phyloP scores from a whole-genome alignment of 2,329 filamentous ascomycete species.

The Trichoderma harzianum region DNA sequence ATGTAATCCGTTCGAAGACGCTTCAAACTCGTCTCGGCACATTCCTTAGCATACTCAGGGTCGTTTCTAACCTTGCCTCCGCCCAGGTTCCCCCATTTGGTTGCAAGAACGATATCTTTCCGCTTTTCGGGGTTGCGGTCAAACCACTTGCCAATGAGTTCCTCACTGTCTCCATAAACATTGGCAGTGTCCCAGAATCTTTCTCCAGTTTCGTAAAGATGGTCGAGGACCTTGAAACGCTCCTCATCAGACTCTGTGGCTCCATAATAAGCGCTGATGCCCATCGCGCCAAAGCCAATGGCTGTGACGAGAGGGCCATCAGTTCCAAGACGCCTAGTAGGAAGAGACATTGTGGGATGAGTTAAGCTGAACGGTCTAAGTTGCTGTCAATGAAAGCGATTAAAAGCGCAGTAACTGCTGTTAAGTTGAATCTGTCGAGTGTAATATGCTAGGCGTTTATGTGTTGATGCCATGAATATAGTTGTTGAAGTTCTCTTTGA shows the following conservation, averaged over 20 bases:
- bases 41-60: constrained; percentile 20
- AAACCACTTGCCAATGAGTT: constrained; percentile 50
- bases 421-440: background rate
- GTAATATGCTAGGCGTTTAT: background rate
- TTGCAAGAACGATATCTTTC: constrained; percentile 47
- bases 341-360: background rate
- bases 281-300: constrained; percentile 55
- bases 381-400: background rate
- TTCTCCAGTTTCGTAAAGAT: constrained; percentile 47
- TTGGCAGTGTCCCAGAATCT: constrained; percentile 51
- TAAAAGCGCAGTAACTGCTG: background rate
- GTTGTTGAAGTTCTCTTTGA: background rate
- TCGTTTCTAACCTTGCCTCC: background rate
- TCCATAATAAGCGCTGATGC: constrained; percentile 39
- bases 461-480: background rate
- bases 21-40: constrained; percentile 37
- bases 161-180: constrained; percentile 47
- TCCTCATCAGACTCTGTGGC: constrained; percentile 44
- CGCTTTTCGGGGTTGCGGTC: constrained; percentile 42
- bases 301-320: constrained; percentile 49
- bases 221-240: constrained; percentile 50
- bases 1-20: constrained; percentile 50
- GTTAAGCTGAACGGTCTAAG: too few relatives aligned
- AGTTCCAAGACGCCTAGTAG: constrained; percentile 41
- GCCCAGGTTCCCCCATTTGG: constrained; percentile 32